Conservation (phyloP, 495 filamentous ascomycete species). For the Aspergillus saccharolyticus region DNA sequence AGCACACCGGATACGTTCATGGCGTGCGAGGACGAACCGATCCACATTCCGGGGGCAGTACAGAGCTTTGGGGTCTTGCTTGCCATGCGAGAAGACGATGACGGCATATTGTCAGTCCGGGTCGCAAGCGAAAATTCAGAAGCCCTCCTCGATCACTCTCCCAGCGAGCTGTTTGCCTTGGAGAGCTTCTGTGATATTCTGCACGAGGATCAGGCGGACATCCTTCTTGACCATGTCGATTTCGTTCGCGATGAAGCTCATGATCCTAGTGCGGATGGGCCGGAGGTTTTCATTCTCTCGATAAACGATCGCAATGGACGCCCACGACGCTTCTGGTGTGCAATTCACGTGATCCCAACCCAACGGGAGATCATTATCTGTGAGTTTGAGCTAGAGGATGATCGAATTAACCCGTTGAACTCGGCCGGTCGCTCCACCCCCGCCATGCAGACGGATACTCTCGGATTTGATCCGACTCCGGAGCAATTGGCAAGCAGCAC, state of each 20-base stretch:
- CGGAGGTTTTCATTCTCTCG: conserved; percentile 79
- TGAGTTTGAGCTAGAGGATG: conserved; percentile 89
- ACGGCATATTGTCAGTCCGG: conserved; percentile 64
- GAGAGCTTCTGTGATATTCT: conserved; percentile 76
- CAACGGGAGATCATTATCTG: conserved; percentile 74
- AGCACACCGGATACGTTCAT: conserved; percentile 64
- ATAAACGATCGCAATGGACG: conserved; percentile 51
- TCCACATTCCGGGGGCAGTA: conserved; percentile 86
- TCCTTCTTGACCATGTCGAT: conserved; percentile 78
- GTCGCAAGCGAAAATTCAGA: conserved; percentile 90
- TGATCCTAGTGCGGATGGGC: conserved; percentile 68
- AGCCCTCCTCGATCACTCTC: conserved; percentile 71
- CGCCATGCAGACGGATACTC: conserved; percentile 65
- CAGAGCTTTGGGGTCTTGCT: conserved; percentile 79
- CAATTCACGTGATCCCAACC: conserved; percentile 65
- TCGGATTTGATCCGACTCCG: conserved; percentile 60
- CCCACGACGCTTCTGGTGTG: conserved; percentile 77
- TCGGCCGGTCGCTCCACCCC: conserved; percentile 51
- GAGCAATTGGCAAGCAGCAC: conserved; percentile 69
- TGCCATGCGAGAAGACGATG: conserved; percentile 64
- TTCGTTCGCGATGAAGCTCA: conserved; percentile 72
- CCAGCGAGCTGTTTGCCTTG: conserved; percentile 69
- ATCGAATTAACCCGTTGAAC: conserved; percentile 63
- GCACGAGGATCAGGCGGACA: conserved; percentile 75
- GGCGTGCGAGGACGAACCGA: conserved; percentile 87